Evolutionary conservation across 495 filamentous ascomycete genomes (phyloP), one percentile per base, ranked within the genome.

Genomic region (Evansstolkia leycettana): DNA sequence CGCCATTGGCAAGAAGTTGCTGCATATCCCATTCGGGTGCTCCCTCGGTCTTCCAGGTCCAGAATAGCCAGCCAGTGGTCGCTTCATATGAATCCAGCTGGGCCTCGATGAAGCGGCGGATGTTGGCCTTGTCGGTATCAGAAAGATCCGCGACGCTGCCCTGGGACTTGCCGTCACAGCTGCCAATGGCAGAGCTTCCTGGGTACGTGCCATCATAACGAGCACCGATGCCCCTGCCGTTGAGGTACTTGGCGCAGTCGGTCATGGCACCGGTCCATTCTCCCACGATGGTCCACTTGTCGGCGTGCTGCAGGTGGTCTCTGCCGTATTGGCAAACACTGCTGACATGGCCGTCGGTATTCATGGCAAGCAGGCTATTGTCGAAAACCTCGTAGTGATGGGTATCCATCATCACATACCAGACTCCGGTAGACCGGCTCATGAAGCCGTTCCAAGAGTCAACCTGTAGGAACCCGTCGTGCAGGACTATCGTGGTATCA

Each of bases 11-110:
- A 13, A 79, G 47, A 35, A 77, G 65, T 57, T 70, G 69, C 61
- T 76, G 64, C 69, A 92, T 77, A 50, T 89, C 75, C 87, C 87
- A 94, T 57, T 88, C 84, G 0, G 87, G 87, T 17, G 84, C 73
- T 26, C 70, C 78, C 45, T 92, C 82, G n/a, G 76, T 84, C 62
- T 85, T 88, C 74, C 82, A 86, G 5, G 75, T 76, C 82, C 82
- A 88, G 59, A 81, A 86, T 38, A 88, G 59, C 82, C 82, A 88
- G 11, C 82, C 82, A 0, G 49, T 58, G 13, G 67, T 70, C 47
- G 66, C 62, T 60, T 86, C 81, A 44, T 70, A 86, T 5, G 80
- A 78, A 48, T 82, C 78, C 9, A 87, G 62, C 50, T 87, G 82
- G 5, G 75, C 79, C 46, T 83, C 78, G 36, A 84, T 76, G 48